Evolutionary conservation across 805 yeast genomes (phyloP), one percentile per base, ranked within the genome.

Genomic region (Starmerella bombi): DNA sequence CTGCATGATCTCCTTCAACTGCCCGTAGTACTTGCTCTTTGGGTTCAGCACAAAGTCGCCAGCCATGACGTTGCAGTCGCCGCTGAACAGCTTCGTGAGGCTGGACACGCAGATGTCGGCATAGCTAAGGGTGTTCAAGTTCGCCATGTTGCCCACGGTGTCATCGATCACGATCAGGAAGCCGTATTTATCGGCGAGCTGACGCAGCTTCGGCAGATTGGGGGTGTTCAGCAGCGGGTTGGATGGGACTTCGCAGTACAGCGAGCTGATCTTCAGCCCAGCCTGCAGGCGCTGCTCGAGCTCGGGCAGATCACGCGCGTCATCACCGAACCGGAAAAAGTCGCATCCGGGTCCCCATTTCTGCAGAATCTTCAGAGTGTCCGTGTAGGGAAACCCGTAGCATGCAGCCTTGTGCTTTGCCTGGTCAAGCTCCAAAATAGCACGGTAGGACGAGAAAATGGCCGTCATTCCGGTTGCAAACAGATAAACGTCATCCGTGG

Each of bases 301-400:
- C 38, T 76, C 76, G 38, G 67, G 74, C 37, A 85, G 59, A 9
- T 65, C 68, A 19, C 65, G 68, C 42, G 75, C 78, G 53, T 83
- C 93, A 23, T 39, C 45, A 17, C 94, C 95, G 50, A 73, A 64
- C 3, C 95, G 95, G 49, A 77, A 75, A 58, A 85, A 88, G 50
- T 76, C 76, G 30, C 80, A 81, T 28, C 96, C 96, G 3, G 86
- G 81, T 14, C 97, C 96, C 69, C 85, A 91, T 59, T 86, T 88
- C 54, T 71, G 70, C 52, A 91, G 66, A 43, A 91, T 76, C 51
- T 82, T 83, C 41, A 84, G 67, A 0, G 97, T 86, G 58, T 91
- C 97, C 22, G 83, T 91, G 59, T 88, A 91, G 5, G 97, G 95
- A 62, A 86, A 85, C 1, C 99, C 99, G 60, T 82, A 88, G 61